Conservation (phyloP, 2,329 filamentous ascomycete species). For the Fusarium cicatricum region DNA sequence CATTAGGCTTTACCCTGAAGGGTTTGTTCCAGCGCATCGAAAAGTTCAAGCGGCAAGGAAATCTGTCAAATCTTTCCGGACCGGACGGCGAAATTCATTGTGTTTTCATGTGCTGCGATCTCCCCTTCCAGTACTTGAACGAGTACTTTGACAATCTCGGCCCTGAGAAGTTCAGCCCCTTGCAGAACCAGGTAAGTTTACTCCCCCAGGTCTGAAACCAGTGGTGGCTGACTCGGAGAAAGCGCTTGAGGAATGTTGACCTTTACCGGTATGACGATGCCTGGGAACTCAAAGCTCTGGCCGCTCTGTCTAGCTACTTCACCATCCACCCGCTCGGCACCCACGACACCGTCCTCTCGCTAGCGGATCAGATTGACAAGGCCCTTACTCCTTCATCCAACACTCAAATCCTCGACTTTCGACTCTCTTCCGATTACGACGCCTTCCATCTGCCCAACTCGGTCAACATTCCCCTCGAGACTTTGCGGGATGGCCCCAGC, state of each 20-base stretch:
- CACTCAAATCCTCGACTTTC: conserved; percentile 54
- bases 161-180: conserved; percentile 56
- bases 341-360: conserved; percentile 37
- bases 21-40: conserved; percentile 60
- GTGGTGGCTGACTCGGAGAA: conserved; percentile 27
- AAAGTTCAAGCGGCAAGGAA: conserved; percentile 56
- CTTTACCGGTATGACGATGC: conserved; percentile 63
- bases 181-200: conserved; percentile 51
- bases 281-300: conserved; percentile 57
- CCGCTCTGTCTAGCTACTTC: conserved; percentile 50
- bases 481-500: conserved; percentile 43
- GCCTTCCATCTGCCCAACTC: conserved; percentile 55
- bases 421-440: conserved; percentile 52
- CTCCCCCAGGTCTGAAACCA: fast-evolving
- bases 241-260: conserved; percentile 59
- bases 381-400: conserved; percentile 39
- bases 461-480: conserved; percentile 55
- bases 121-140: conserved; percentile 68
- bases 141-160: conserved; percentile 66
- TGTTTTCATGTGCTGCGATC: conserved; percentile 68
- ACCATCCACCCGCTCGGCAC: conserved; percentile 37
- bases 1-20: conserved; percentile 65
- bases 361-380: conserved; percentile 40
- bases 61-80: conserved; percentile 54
- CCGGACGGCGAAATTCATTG: conserved; percentile 58